A percentile compares a stretch with the other conserved stretches of the same genome.
Evolutionary conservation across 176 grass and related monocot species (phyloP).

Genomic region (Urochloa ruziziensis): DNA sequence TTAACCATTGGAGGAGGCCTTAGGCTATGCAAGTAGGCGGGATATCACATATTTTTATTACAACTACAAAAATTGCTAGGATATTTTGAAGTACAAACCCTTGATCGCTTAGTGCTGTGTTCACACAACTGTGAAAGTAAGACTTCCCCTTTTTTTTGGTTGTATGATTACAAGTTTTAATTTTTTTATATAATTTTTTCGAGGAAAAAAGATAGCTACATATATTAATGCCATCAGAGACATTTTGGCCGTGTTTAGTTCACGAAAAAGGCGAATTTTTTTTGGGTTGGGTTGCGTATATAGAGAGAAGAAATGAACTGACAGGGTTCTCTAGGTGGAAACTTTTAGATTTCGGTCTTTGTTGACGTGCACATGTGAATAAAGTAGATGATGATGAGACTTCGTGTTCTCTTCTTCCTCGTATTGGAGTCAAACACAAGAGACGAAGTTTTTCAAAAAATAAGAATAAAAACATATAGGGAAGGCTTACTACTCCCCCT

Average conservation of each 20-base stretch:
- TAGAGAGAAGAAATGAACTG: too few species aligned
- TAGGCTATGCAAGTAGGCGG: too few species aligned
- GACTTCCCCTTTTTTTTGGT: not conserved
- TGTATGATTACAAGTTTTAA: not conserved
- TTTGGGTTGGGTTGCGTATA: too few species aligned
- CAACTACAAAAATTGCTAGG: not conserved
- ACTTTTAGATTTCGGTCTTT: too few species aligned
- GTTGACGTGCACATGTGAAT: not conserved
- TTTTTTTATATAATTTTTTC: not conserved
- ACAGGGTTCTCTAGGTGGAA: too few species aligned
- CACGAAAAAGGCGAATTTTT: too few species aligned
- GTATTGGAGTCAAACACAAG: not conserved
- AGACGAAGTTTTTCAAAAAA: too few species aligned
- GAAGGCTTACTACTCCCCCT: not conserved
- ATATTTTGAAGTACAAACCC: not conserved
- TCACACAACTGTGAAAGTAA: not conserved
- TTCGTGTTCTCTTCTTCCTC: not conserved
- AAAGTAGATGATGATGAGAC: not conserved
- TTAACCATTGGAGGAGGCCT: too few species aligned
- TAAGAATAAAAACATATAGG: too few species aligned
- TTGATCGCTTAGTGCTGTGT: not conserved
- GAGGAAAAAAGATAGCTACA: not conserved
- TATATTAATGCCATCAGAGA: too few species aligned
- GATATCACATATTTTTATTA: too few species aligned
- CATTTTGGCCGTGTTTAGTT: too few species aligned